These are phyloP conservation scores for Phytopythium vexans DNA, from an alignment of 352 stramenopile genomes.

Conservation along the genomic window DNA sequence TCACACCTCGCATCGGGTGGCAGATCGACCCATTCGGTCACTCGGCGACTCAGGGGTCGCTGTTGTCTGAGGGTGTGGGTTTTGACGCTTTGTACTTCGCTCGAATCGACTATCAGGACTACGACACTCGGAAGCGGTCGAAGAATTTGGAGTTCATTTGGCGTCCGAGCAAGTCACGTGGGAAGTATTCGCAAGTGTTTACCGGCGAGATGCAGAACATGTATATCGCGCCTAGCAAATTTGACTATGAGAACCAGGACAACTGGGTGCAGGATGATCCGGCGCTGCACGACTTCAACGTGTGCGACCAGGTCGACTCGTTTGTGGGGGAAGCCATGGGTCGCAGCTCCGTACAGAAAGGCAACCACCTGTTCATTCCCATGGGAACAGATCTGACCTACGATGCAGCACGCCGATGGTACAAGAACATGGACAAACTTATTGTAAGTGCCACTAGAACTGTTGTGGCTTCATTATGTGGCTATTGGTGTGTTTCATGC, in stretches of 20 bases:
- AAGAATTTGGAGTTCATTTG: conserved; percentile 95
- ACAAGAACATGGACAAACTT: conserved; percentile 96
- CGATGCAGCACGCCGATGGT: conserved; percentile 87
- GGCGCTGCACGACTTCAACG: conserved; percentile 86
- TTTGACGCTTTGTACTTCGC: conserved; percentile 98
- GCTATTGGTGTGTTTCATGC: no score
- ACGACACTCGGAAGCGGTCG: conserved; percentile 80
- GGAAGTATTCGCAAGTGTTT: conserved; percentile 81
- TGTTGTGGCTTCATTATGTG: no score
- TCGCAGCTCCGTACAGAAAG: conserved; percentile 70
- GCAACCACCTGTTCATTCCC: conserved; percentile 84
- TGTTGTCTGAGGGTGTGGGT: conserved; percentile 89
- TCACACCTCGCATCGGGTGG: conserved; percentile 95
- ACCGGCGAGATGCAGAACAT: conserved; percentile 86
- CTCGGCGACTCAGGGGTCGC: conserved; percentile 88
- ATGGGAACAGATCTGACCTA: conserved; percentile 96
- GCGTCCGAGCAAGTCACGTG: conserved; percentile 86
- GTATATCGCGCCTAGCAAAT: conserved; percentile 72
- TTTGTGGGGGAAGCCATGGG: conserved; percentile 79
- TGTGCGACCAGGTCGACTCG: conserved; percentile 77
- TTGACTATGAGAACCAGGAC: conserved; percentile 66
- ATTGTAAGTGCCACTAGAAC: no score
- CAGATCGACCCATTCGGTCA: conserved; percentile 98
- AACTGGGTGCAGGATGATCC: conserved; percentile 86
- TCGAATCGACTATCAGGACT: conserved; percentile 98